phyloP scores from a whole-genome alignment of 148 eudicot species.

The Persicaria tinctoria region DNA sequence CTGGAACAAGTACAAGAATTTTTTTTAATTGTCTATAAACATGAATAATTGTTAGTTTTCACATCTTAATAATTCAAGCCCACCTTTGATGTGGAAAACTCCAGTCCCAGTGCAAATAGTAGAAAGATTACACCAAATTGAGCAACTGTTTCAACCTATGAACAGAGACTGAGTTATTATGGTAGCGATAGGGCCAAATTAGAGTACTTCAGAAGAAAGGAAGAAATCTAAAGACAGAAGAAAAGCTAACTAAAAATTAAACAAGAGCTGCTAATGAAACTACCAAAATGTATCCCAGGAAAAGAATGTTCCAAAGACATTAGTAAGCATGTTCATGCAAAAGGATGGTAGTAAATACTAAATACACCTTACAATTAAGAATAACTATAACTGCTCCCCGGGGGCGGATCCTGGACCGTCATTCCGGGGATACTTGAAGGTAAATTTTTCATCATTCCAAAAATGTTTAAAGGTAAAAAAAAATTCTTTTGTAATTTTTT shows the following conservation, averaged over 20 bases:
- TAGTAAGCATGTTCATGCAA: not conserved
- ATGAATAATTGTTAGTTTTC: not conserved
- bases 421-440: too few species aligned
- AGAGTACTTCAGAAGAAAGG: not conserved
- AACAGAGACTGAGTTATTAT: not conserved
- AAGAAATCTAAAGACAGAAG: not conserved
- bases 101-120: constrained; percentile 92
- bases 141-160: constrained; percentile 97
- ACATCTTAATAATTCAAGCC: not conserved
- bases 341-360: not conserved
- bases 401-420: too few species aligned
- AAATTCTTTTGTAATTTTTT: too few species aligned
- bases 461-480: too few species aligned
- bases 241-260: not conserved
- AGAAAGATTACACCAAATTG: constrained; percentile 99
- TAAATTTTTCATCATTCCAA: too few species aligned
- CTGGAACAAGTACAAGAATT: constrained; percentile 33
- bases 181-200: not conserved
- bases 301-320: not conserved
- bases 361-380: not conserved
- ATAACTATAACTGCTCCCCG: too few species aligned
- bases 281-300: not conserved
- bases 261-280: not conserved
- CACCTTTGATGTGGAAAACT: constrained; percentile 91
- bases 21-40: not conserved